Evolutionary conservation across 2,329 filamentous ascomycete genomes (phyloP).

Genomic region (Nigrospora sphaerica): DNA sequence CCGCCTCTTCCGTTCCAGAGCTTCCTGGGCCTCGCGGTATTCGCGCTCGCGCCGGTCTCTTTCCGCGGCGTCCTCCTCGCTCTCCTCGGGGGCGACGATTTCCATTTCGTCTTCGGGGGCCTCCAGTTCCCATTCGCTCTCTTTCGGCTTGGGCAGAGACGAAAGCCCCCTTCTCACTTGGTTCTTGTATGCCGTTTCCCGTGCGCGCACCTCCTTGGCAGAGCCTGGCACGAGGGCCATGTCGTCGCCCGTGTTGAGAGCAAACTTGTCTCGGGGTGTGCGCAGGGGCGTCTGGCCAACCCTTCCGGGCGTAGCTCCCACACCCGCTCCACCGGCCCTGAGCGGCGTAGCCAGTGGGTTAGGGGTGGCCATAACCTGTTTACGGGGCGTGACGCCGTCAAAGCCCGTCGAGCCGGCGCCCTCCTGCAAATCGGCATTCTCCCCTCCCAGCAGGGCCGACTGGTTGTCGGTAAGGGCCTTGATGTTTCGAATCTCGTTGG

Average conservation of each 20-base stretch:
- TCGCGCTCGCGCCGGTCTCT: constrained; percentile 73
- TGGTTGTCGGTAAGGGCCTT: constrained; percentile 87
- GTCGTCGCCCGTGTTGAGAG: constrained; percentile 66
- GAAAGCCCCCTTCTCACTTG: constrained; percentile 69
- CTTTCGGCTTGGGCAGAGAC: constrained; percentile 83
- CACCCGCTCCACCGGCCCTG: constrained; percentile 53
- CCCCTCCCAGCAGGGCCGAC: constrained; percentile 85
- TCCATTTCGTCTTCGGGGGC: constrained; percentile 77
- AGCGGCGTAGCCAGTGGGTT: constrained; percentile 93
- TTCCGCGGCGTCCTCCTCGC: constrained; percentile 59
- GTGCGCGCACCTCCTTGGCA: constrained; percentile 66
- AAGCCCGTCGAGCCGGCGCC: constrained; percentile 80
- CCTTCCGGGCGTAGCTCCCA: constrained; percentile 60
- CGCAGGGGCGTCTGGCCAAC: constrained; percentile 77
- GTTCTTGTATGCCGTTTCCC: constrained; percentile 60
- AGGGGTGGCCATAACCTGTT: constrained; percentile 78
- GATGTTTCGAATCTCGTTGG: constrained; percentile 94
- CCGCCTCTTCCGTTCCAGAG: constrained; percentile 72
- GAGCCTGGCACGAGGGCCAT: constrained; percentile 67
- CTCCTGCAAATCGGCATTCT: constrained; percentile 84
- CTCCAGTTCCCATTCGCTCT: constrained; percentile 90
- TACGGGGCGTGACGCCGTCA: constrained; percentile 73
- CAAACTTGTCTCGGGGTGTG: constrained; percentile 82
- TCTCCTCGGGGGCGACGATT: constrained; percentile 35
- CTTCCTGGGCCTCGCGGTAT: constrained; percentile 64